These are phyloP conservation scores for Alternaria hordeiaustralica DNA, from an alignment of 2,329 filamentous ascomycete genomes.

Conservation along the genomic window DNA sequence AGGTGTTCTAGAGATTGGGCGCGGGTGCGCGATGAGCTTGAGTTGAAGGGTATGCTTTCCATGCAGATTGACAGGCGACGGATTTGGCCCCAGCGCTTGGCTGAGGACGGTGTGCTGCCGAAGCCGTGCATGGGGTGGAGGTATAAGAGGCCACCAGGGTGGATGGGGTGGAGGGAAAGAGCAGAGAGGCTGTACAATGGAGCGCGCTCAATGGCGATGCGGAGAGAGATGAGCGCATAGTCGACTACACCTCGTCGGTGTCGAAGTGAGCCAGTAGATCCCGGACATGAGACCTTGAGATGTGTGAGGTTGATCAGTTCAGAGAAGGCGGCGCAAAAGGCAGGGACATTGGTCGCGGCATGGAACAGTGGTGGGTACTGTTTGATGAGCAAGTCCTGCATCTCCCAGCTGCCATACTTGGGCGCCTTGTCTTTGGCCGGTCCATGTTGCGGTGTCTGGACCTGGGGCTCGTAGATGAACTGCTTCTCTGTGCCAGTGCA, in stretches of 20 bases:
- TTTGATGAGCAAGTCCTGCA: slow-evolving; percentile 81
- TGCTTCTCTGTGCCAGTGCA: slow-evolving; percentile 76
- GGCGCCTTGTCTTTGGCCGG: slow-evolving; percentile 65
- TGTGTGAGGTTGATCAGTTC: slow-evolving; percentile 74
- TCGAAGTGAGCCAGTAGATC: slow-evolving; percentile 68
- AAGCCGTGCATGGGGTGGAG: slow-evolving; percentile 77
- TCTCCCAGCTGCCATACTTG: slow-evolving; percentile 80
- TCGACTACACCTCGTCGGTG: slow-evolving; percentile 82
- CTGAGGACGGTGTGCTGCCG: slow-evolving; percentile 74
- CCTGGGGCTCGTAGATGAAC: slow-evolving; percentile 83
- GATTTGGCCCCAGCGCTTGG: slow-evolving; percentile 79
- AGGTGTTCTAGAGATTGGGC: slow-evolving; percentile 69
- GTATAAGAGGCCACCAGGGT: slow-evolving; percentile 78
- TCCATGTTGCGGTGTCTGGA: slow-evolving; percentile 61
- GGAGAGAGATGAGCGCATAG: slow-evolving; percentile 85
- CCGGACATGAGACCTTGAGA: slow-evolving; percentile 77
- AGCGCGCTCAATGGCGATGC: slow-evolving; percentile 80
- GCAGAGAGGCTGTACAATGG: slow-evolving; percentile 70
- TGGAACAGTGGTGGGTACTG: slow-evolving; percentile 92
- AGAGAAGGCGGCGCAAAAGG: slow-evolving; percentile 78
- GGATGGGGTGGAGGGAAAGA: slow-evolving; percentile 75
- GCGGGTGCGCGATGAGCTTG: slow-evolving; percentile 59
- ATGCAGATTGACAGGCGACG: slow-evolving; percentile 74
- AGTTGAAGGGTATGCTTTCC: slow-evolving; percentile 69
- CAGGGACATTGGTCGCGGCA: slow-evolving; percentile 83